Evolutionary conservation across 148 eudicot genomes (phyloP), one percentile per base, ranked within the genome.

Genomic region (Rhododendron griersonianum): DNA sequence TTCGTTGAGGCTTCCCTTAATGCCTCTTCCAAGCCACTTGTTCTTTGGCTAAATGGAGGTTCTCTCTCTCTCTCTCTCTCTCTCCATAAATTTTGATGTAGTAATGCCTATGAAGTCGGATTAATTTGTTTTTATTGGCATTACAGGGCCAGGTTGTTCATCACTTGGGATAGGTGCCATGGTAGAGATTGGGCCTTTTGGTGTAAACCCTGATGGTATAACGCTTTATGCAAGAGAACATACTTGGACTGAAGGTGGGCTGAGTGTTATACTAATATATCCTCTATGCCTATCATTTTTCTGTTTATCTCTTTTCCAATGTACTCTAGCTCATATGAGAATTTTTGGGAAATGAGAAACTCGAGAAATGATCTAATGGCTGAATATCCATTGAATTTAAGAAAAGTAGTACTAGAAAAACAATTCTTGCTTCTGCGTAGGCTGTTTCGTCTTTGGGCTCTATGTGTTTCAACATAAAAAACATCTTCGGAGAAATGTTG

Each of bases 11-110:
- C 91, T 61, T 81, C 47, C 44, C 7, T 48, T 14, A 78, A 90
- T 23, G 83, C 92, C 11, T 87, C 91, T 37, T 69, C 84, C 59
- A 90, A 85, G 81, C 92, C 90, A 15, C 92, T 88, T n/a, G 84
- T 92, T 79, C 87, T 92, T 30, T 90, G 92, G 93, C 87, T 92
- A 13, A 92, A 92, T 90, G 94, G 92, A 89, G 94, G 94, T 33
- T 14, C 39, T 30, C 76, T 71, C 76, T 71, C 76, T 51, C 53
- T 50, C 30, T 51, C 53, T 50, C 30, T 30, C 55, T 51, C 53
- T 50, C 53, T 50, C 50, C 11, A 9, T 47, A 47, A 47, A 47
- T 51, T 51, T 51, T 59, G 65, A 59, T 23, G 2, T 55, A 21
- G 15, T 67, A 67, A 9, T 67, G 35, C 15, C 35, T 11, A 67